Conservation (phyloP, 2,329 filamentous ascomycete species). For the Capronia epimyces region DNA sequence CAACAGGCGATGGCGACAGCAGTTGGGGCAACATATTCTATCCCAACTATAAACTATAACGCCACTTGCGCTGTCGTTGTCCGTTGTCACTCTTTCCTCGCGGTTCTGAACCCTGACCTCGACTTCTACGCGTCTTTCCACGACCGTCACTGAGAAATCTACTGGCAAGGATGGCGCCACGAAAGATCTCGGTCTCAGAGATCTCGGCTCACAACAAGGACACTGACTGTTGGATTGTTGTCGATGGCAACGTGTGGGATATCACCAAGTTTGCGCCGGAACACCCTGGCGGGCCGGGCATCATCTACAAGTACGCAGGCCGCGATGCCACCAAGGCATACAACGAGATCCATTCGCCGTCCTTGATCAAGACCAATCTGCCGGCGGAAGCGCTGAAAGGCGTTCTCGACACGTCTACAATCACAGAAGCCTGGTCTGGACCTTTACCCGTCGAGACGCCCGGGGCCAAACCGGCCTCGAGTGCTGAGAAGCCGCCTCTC, state of each 20-base stretch:
- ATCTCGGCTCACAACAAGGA: slow-evolving; percentile 47
- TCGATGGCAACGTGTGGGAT: slow-evolving; percentile 63
- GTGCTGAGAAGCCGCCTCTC: slow-evolving; percentile 44
- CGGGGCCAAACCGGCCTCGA: slow-evolving; percentile 27
- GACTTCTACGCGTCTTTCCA: neutral
- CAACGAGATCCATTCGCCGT: slow-evolving; percentile 48
- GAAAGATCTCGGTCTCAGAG: slow-evolving; percentile 20
- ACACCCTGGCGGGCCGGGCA: slow-evolving; percentile 54
- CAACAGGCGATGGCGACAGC: neutral
- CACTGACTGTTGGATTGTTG: slow-evolving; percentile 60
- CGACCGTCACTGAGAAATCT: neutral
- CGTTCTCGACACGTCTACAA: slow-evolving; percentile 44
- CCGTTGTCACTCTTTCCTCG: too few species aligned
- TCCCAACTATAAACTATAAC: too few species aligned
- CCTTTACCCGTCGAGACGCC: slow-evolving; percentile 35
- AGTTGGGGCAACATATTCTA: neutral
- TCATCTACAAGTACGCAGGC: slow-evolving; percentile 44
- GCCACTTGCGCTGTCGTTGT: too few species aligned
- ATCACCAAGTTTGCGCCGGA: slow-evolving; percentile 60
- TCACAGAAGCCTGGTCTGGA: slow-evolving; percentile 47
- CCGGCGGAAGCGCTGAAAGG: slow-evolving; percentile 46
- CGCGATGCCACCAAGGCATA: slow-evolving; percentile 52
- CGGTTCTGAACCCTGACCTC: too few species aligned
- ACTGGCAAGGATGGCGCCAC: neutral
- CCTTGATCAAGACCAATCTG: slow-evolving; percentile 43